phyloP scores from a whole-genome alignment of 129 eudicot genomes.

The Glebionis coronaria region DNA sequence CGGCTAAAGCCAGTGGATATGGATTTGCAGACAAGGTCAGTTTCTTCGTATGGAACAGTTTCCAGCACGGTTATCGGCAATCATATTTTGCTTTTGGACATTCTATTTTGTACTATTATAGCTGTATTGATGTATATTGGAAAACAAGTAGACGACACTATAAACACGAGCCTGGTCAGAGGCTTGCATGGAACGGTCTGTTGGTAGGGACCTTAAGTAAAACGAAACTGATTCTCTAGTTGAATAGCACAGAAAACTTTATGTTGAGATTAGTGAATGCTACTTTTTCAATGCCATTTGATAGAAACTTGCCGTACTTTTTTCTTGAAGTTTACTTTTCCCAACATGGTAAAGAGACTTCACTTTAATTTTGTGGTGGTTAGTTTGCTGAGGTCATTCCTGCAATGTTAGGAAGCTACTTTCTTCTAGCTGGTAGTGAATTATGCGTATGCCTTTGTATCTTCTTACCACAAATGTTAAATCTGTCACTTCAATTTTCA shows the following conservation, averaged over 20 bases:
- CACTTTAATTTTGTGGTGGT: constrained; percentile 19
- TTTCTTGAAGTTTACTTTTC: constrained; percentile 17
- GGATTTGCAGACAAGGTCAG: constrained; percentile 98
- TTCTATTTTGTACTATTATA: neutral
- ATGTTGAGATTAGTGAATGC: neutral
- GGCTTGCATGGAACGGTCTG: constrained; percentile 6
- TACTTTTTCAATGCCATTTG: neutral
- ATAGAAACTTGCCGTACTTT: constrained; percentile 16
- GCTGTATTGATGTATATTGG: constrained; percentile 1
- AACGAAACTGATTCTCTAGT: constrained; percentile 9
- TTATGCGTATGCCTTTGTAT: constrained; percentile 9
- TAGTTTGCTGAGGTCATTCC: constrained; percentile 18
- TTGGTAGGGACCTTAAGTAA: constrained; percentile 1
- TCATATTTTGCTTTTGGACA: neutral
- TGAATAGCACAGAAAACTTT: constrained; percentile 8
- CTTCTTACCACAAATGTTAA: constrained; percentile 17
- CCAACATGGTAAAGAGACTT: constrained; percentile 6
- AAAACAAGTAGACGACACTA: constrained; percentile 14
- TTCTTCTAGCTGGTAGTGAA: constrained; percentile 16
- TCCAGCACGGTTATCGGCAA: constrained; percentile 5
- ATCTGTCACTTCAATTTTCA: neutral
- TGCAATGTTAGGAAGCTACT: constrained; percentile 22
- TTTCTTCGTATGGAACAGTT: constrained; percentile 20
- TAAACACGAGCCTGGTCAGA: constrained; percentile 11
- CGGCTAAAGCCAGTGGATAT: constrained; percentile 74